phyloP scores from a whole-genome alignment of 345 rosid genomes.

The Noccaea bulbosa region DNA sequence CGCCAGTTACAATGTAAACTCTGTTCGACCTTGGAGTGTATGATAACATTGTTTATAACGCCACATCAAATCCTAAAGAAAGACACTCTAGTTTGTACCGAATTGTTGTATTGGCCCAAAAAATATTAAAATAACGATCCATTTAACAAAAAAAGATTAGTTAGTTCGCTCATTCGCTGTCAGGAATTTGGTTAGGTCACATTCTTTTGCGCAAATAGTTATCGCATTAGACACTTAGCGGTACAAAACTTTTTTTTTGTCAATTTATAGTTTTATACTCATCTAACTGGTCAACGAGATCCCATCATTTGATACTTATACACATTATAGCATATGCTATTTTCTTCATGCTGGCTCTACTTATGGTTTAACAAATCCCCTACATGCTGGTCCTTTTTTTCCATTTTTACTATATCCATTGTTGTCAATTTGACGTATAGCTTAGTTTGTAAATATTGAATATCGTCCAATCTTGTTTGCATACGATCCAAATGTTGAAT shows the following conservation, averaged over 20 bases:
- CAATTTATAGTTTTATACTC: not conserved
- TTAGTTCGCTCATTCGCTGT: too few species aligned
- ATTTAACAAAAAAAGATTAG: too few species aligned
- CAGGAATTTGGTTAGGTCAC: not conserved
- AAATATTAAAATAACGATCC: too few species aligned
- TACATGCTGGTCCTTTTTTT: not conserved
- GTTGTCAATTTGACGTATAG: not conserved
- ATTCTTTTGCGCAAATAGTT: not conserved
- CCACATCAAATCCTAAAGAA: too few species aligned
- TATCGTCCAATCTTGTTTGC: not conserved
- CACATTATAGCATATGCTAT: not conserved
- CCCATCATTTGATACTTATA: not conserved
- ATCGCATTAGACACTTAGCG: not conserved
- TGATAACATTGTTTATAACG: not conserved
- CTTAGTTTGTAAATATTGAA: not conserved
- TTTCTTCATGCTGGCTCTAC: not conserved
- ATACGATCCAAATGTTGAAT: not conserved
- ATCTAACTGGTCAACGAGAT: not conserved
- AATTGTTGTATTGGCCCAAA: too few species aligned
- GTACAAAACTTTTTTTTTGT: too few species aligned
- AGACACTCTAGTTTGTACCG: too few species aligned
- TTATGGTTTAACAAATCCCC: not conserved
- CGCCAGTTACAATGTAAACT: too few species aligned
- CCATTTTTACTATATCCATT: not conserved
- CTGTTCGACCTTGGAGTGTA: not conserved